phyloP scores from a whole-genome alignment of 768 basidiomycete species.

The Pulveroboletus sp. region DNA sequence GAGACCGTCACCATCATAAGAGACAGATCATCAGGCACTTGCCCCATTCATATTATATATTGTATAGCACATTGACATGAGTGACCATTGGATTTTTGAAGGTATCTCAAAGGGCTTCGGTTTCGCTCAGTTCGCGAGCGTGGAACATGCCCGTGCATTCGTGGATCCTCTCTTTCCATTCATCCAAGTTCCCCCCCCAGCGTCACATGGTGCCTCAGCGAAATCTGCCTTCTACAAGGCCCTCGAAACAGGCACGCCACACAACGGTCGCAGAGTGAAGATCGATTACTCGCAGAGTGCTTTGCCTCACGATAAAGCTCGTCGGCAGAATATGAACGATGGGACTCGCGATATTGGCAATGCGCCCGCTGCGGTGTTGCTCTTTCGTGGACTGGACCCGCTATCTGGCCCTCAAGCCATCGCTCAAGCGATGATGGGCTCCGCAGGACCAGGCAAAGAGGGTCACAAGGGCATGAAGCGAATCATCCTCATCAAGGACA shows the following conservation, averaged over 20 bases:
- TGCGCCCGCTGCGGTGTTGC: conserved; percentile 73
- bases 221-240: conserved; percentile 71
- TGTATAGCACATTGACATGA: conserved; percentile 72
- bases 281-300: conserved; percentile 94
- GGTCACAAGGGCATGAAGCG: conserved; percentile 86
- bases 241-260: conserved; percentile 64
- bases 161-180: conserved; percentile 90
- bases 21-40: conserved; percentile 96
- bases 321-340: conserved; percentile 76
- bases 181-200: conserved; percentile 88
- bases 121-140: conserved; percentile 88
- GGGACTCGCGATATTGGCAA: conserved; percentile 96
- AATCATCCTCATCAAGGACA: conserved; percentile 87
- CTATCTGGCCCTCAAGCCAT: conserved; percentile 88
- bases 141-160: conserved; percentile 87
- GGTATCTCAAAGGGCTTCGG: conserved; percentile 95
- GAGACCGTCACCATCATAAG: conserved; percentile 94
- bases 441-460: conserved; percentile 73
- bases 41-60: conserved; percentile 70
- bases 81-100: conserved; percentile 67
- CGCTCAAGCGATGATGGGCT: conserved; percentile 75
- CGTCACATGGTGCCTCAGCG: conserved; percentile 81
- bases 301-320: conserved; percentile 64
- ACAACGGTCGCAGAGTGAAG: conserved; percentile 84
- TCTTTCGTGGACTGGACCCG: conserved; percentile 89